Evolutionary conservation across 345 rosid species (phyloP).

Genomic region (Citrus reticulata): DNA sequence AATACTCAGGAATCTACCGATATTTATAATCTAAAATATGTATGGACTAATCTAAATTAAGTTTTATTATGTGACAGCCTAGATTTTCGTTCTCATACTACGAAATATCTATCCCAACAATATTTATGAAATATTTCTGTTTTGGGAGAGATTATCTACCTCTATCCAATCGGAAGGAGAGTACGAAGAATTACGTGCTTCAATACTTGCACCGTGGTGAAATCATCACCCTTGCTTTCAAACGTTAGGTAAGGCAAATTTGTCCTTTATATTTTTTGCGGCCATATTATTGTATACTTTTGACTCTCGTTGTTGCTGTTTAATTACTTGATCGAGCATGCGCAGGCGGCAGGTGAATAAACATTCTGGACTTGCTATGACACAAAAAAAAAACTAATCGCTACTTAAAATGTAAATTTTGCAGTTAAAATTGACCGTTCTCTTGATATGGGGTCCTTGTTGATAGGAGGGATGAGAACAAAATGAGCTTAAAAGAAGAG

Average conservation of each 20-base stretch:
- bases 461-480: slow-evolving; percentile 4
- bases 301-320: neutral
- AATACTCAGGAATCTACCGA: no score
- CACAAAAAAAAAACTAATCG: neutral
- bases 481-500: neutral
- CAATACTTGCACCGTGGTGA: neutral
- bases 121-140: no score
- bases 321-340: neutral
- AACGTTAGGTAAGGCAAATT: neutral
- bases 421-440: neutral
- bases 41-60: no score
- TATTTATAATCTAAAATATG: no score
- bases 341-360: neutral
- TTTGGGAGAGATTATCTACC: no score
- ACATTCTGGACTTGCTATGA: neutral
- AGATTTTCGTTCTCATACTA: no score
- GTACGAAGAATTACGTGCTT: neutral
- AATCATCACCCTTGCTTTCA: neutral
- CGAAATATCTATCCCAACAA: no score
- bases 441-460: neutral
- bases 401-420: neutral
- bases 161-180: no score
- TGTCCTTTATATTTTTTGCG: neutral
- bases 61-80: no score
- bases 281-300: neutral